Base-by-base conservation (phyloP, 129 eudicot species). In the Centaurea solstitialis region DNA sequence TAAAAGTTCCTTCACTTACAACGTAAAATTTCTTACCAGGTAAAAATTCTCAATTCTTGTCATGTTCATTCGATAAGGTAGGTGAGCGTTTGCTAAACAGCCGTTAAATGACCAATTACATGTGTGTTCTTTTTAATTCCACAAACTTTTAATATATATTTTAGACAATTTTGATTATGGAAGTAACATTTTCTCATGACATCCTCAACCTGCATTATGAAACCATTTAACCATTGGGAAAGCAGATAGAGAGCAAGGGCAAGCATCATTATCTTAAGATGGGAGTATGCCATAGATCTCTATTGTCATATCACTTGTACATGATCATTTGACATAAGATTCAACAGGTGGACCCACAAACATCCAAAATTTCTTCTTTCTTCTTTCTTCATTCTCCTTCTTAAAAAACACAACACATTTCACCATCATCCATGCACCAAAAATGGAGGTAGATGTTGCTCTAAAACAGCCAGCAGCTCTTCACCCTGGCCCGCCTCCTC, bases 371-470 rank as follows among this genome's bases (percentile, higher is more conserved):
- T 87, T 79, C 81, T 74, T 76, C 71, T 28, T 33, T 33, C 37
- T 4, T 33, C 37, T 33, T 33, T 79, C 70, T 41, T 40, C 39
- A 33, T 50, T 21, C 28, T 61, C 47, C 76, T 20, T 59, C 70
- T 80, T 12, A 37, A 82, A 81, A 84, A 77, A 80, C 86, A 86
- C 86, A 86, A 73, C 90, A 82, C 45, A 77, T 81, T 80, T 73
- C 74, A 75, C 76, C 65, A 47, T 43, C 83, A 53, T 15, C 82
- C 87, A 47, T 77, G 79, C 26, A 85, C 80, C 87, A 94, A 86
- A 90, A 94, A 94, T 50, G 93, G 85, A 79, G 97, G 97, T 77
- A 94, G 91, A 76, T 90, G 86, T 82, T 92, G 96, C 89, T 94
- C 97, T 87, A 94, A 85, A 40, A 92, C 93, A 6, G 88, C 97